A percentile compares a stretch with the other conserved stretches of the same genome.
phyloP scores from a whole-genome alignment of 805 yeast genomes.

The Sporopachydermia lactativora region DNA sequence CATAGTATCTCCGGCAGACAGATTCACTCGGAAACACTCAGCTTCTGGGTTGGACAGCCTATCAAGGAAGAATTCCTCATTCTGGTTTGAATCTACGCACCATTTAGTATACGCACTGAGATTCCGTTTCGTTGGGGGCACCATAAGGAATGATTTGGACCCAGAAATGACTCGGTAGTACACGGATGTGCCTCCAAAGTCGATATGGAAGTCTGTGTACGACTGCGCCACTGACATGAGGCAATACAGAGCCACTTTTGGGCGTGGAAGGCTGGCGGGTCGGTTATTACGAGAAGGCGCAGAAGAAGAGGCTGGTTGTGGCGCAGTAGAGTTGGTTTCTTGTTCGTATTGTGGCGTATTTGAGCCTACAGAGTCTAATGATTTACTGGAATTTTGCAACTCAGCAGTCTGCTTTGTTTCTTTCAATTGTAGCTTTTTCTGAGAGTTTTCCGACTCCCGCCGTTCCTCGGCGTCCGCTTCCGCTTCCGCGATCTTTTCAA shows the following conservation, averaged over 20 bases:
- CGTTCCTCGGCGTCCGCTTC: constrained; percentile 8
- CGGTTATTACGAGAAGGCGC: neutral
- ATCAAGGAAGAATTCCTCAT: constrained; percentile 50
- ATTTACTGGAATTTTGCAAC: neutral
- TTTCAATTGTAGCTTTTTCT: constrained; percentile 9
- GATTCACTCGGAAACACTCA: constrained; percentile 39
- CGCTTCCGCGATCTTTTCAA: constrained; percentile 6
- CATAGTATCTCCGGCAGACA: constrained; percentile 56
- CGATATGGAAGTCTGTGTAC: constrained; percentile 83
- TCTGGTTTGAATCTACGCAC: constrained; percentile 56
- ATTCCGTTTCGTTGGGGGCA: constrained; percentile 61
- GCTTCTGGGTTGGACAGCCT: constrained; percentile 17
- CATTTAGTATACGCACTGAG: constrained; percentile 50
- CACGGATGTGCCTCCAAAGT: constrained; percentile 87
- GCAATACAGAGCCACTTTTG: constrained; percentile 63
- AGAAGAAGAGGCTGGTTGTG: no score
- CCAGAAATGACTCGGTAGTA: constrained; percentile 78
- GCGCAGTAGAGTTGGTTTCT: no score
- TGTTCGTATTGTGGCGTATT: no score
- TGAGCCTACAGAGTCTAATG: no score
- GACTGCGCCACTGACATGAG: constrained; percentile 73
- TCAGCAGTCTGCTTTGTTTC: constrained; percentile 19
- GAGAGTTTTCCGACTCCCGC: constrained; percentile 16
- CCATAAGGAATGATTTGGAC: constrained; percentile 55
- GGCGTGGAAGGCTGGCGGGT: constrained; percentile 20